Base-by-base conservation (phyloP, 202 grass and related monocot genomes). In the Carex arenaria region DNA sequence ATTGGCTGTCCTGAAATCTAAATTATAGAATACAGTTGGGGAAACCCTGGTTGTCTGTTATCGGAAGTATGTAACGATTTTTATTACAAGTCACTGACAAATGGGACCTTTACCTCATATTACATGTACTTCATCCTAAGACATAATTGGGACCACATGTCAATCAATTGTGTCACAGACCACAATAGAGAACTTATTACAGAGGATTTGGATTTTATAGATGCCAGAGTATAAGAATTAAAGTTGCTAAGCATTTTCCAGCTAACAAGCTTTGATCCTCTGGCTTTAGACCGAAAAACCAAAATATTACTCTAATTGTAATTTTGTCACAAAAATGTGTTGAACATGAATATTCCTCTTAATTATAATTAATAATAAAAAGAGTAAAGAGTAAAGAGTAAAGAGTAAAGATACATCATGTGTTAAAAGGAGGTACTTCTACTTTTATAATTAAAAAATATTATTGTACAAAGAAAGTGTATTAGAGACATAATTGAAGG, bases 401-500 rank as follows among this genome's bases (percentile, higher is more conserved):
- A 56, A 18, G 26, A 76, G 72, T 54, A 76, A 76, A 54, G 72
- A 54, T 56, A 7, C 13, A 10, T 47, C 49, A 76, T 76, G 51
- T 76, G 51, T 76, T 76, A 55, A 54, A 56, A 76, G 51, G 72
- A 76, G 26, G 51, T 76, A 32, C 23, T 34, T 76, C 49, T 75
- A 74, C 22, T 22, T 74, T 54, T 23, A 28, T 5, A 30, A 15
- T 30, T 53, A 13, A 15, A 72, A 74, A 52, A 31, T 54, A 26
- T 31, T 52, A 51, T 53, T 28, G 47, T 54, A 30, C 45, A 5
- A 28, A 30, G 54, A 74, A 74, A 14, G 71, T 19, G 71, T 26
- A 53, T 74, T 26, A 53, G 45, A 74, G 71, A 73, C 45, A 53
- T 74, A 47, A 74, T 74, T 74, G 71, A 74, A 74, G 22, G 20